These are phyloP conservation scores for Suillus americanus DNA, from an alignment of 768 basidiomycete genomes.

Conservation along the genomic window DNA sequence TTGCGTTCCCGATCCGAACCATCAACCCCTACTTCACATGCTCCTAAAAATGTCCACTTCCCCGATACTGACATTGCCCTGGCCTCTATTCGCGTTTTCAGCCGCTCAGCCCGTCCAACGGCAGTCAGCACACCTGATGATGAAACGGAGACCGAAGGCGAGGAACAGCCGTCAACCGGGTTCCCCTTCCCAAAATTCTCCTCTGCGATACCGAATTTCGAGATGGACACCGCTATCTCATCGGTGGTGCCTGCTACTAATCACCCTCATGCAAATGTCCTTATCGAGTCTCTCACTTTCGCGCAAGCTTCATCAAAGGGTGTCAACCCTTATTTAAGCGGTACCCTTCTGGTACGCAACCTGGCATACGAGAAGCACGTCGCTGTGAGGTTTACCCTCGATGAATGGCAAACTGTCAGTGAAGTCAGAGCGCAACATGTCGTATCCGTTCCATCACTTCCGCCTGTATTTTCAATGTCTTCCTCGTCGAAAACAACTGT, in stretches of 20 bases:
- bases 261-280: slow-evolving; percentile 26
- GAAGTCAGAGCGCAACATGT: slow-evolving; percentile 67
- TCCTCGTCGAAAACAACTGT: slow-evolving; percentile 2
- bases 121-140: slow-evolving; percentile 40
- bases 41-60: slow-evolving; percentile 88
- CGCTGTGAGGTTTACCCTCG: slow-evolving; percentile 85
- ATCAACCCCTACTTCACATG: slow-evolving; percentile 44
- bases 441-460: slow-evolving; percentile 41
- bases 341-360: slow-evolving; percentile 83
- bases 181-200: slow-evolving; percentile 28
- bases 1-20: slow-evolving; percentile 57
- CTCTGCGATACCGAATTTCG: slow-evolving; percentile 15
- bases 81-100: slow-evolving; percentile 62
- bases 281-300: slow-evolving; percentile 39
- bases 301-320: slow-evolving; percentile 10
- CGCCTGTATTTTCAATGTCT: slow-evolving; percentile 21
- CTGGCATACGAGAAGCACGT: slow-evolving; percentile 85
- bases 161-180: slow-evolving; percentile 12
- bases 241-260: slow-evolving; percentile 12
- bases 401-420: slow-evolving; percentile 90
- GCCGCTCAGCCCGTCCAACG: slow-evolving; percentile 68
- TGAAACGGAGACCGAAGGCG: slow-evolving; percentile 47
- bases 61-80: slow-evolving; percentile 63
- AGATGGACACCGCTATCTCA: slow-evolving; percentile 21
- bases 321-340: slow-evolving; percentile 49